Conservation (phyloP, 1,139 yeast genomes). For the Groenewaldozyma auringiensis region DNA sequence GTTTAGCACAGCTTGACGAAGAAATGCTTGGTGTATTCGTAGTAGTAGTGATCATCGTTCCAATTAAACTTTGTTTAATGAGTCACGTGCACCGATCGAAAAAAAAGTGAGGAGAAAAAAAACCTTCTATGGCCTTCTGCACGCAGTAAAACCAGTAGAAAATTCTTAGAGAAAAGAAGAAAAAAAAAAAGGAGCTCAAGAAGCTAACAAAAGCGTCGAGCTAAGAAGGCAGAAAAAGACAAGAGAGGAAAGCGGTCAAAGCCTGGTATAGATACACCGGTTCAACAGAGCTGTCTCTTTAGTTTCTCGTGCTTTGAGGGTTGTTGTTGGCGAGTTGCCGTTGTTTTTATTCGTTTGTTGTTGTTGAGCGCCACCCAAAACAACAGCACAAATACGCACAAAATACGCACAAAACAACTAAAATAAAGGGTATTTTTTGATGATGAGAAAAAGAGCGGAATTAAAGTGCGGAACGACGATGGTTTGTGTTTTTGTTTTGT, state of each 20-base stretch:
- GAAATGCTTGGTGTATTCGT: neutral
- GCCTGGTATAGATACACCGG: conserved; percentile 5
- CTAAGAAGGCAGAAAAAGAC: conserved; percentile 2
- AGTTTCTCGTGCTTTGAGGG: no score
- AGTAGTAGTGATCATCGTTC: neutral
- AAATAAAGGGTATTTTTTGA: no score
- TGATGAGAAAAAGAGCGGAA: no score
- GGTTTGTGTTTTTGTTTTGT: no score
- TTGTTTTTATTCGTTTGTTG: no score
- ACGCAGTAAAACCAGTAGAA: conserved; percentile 5
- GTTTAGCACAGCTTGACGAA: neutral
- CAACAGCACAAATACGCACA: no score
- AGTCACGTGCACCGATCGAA: conserved; percentile 1
- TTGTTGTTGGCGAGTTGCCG: no score
- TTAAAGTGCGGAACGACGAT: no score
- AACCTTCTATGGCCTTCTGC: conserved; percentile 6
- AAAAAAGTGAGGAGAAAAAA: neutral
- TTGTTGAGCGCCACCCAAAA: no score
- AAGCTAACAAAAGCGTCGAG: conserved; percentile 8
- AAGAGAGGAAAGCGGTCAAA: conserved; percentile 5
- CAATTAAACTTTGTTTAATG: neutral
- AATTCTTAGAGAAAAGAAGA: conserved; percentile 6
- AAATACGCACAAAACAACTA: no score
- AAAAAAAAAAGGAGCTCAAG: conserved; percentile 6
- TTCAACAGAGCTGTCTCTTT: no score